Base-by-base conservation (phyloP, 140 eudicot genomes). In the Flaveria floridana region DNA sequence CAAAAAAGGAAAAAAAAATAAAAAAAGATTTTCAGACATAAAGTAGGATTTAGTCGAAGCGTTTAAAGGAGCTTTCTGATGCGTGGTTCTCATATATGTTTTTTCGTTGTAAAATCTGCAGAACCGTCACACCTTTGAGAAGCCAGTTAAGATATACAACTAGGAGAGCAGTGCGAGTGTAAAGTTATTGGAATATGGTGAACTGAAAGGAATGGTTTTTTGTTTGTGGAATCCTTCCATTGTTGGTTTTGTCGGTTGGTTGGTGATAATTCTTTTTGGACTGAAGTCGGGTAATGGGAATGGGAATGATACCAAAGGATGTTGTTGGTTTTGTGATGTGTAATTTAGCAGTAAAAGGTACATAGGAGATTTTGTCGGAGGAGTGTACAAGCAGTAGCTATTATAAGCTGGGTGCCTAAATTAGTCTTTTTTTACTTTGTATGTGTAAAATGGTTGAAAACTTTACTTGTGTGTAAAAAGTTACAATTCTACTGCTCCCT, bases 61-160 rank as follows among this genome's bases (percentile, higher is more conserved):
- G n/a, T 23, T 61, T 61, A 23, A 25, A 57, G 8, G 21, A 13
- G 56, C 21, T 15, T 23, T 20, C 62, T 74, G 46, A 74, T 46
- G 71, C 28, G 50, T 44, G 11, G n/a, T 26, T 76, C 16, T 37
- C 11, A 18, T 67, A 19, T 66, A 66, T 57, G 14, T 41, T 16
- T 58, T 37, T 66, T 8, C 1, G 0, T 30, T 70, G n/a, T 63
- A 15, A 46, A 68, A 68, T 51, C 4, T 65, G 91, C 91, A 90
- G 97, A 84, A 86, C 69, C 97, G 97, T 30, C 97, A 83, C 66
- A 68, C 89, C 15, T 86, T 61, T 56, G 97, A 90, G 87, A 90
- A 90, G 82, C 88, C 95, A 21, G 91, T 91, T 46, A 88, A 86
- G 81, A 88, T 91, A 76, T 88, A 86, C 86, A 88, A 91, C 76